Percentiles rank a stretch among this genome's conserved stretches.
These are phyloP conservation scores for Talaromyces islandicus DNA, from an alignment of 2,329 filamentous ascomycete species.

Conservation along the genomic window DNA sequence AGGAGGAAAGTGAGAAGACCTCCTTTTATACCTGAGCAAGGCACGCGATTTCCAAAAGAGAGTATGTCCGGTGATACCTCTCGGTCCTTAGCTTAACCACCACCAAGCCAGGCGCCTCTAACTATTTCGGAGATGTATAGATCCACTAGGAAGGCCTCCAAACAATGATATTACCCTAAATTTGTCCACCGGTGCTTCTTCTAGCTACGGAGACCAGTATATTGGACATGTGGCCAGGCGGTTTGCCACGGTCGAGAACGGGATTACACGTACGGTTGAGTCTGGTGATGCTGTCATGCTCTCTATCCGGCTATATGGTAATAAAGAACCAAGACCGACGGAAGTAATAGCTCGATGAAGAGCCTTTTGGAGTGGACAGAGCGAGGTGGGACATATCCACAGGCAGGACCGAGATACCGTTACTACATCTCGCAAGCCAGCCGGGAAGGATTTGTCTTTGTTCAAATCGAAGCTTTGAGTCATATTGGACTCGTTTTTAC, in stretches of 20 bases:
- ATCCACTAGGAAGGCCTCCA: background rate
- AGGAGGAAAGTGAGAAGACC: background rate
- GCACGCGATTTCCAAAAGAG: background rate
- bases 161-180: background rate
- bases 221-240: background rate
- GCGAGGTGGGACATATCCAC: background rate
- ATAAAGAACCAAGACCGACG: background rate
- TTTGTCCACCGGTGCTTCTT: background rate
- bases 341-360: background rate
- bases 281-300: background rate
- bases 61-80: background rate
- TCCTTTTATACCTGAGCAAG: background rate
- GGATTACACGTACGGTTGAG: background rate
- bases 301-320: background rate
- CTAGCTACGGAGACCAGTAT: background rate
- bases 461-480: background rate
- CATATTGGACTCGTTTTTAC: background rate
- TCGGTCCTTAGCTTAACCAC: background rate
- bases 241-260: background rate
- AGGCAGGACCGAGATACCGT: background rate
- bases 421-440: background rate
- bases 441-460: background rate
- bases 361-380: background rate
- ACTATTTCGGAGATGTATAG: background rate
- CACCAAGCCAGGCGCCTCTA: background rate